Base-by-base conservation (phyloP, 257 asterid species). In the Cruciata laevipes region DNA sequence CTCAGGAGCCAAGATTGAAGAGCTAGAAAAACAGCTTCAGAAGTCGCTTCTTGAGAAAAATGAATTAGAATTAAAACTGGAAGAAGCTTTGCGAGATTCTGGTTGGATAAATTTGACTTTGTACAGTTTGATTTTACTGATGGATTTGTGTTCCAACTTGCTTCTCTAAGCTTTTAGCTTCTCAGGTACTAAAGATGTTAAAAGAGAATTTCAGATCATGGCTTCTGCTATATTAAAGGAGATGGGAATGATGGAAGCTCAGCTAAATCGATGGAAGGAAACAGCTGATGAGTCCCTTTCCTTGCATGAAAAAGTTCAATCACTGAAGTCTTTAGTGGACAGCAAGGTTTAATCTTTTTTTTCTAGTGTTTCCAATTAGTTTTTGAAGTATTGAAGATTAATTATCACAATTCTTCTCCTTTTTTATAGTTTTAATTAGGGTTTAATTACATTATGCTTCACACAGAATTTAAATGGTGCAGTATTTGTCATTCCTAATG, bases 201-300 rank as follows among this genome's bases (percentile, higher is more conserved):
- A 90, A 84, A 86, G 82, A 72, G 99, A 93, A 83, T 90, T 90
- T 80, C 86, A 76, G 84, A 85, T 89, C 69, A 88, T 93, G 99
- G 85, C 89, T 25, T 90, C 96, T 74, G 95, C 99, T 71, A 81
- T 93, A 70, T 85, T 87, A 30, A 93, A 87, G 72, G 99, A 93
- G 81, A 83, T 88, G 79, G 79, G 75, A 62, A 84, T 90, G 95
- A 88, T 87, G 95, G 89, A 90, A 80, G 82, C 80, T 73, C 99
- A 85, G 83, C 70, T 88, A 77, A 84, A 80, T 74, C 89, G 81
- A 77, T 93, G 99, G 99, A 84, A 87, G 78, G 79, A 61, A 73
- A 85, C 91, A 44, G 95, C 97, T 63, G 86, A 90, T 13, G 96
- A 93, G 84, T 93, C 97, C 69, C 63, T 77, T 76, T 82, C 88